Percentiles rank a stretch among this genome's conserved stretches.
Evolutionary conservation across 495 filamentous ascomycete genomes (phyloP).

Genomic region (Daldinia loculata): DNA sequence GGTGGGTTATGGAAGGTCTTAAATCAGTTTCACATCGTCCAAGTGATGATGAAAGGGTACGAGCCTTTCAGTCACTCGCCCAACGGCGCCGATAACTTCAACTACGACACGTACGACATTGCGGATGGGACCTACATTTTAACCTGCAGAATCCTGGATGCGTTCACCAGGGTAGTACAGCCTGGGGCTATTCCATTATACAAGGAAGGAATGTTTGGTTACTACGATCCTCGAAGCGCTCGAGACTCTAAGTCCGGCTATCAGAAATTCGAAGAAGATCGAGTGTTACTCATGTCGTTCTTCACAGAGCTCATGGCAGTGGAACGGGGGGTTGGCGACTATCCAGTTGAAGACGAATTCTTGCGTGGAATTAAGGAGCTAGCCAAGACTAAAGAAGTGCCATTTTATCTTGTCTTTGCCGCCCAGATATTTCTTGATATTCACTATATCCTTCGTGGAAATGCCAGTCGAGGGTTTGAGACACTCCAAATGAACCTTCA

Average conservation of each 20-base stretch:
- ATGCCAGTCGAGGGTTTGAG: conserved; percentile 20
- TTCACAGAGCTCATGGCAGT: conserved; percentile 46
- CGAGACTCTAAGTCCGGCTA: conserved; percentile 40
- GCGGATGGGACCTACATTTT: conserved; percentile 36
- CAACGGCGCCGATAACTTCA: conserved; percentile 33
- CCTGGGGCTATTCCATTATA: conserved; percentile 37
- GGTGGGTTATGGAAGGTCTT: conserved; percentile 41
- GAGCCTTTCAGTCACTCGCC: neutral
- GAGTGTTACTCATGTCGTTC: conserved; percentile 43
- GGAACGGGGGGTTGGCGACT: conserved; percentile 8
- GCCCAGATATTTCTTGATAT: conserved; percentile 54
- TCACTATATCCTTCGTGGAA: conserved; percentile 44
- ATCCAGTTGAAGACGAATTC: conserved; percentile 51
- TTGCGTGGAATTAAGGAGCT: conserved; percentile 47
- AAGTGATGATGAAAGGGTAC: neutral
- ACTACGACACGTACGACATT: conserved; percentile 48
- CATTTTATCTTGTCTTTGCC: conserved; percentile 51
- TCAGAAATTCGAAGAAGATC: conserved; percentile 48
- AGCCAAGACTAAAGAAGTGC: conserved; percentile 29
- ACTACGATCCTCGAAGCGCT: conserved; percentile 45
- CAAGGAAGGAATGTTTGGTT: conserved; percentile 45
- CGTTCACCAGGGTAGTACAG: conserved; percentile 31
- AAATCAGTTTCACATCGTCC: conserved; percentile 29
- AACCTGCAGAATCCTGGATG: conserved; percentile 37
- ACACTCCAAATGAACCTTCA: conserved; percentile 29